Percentiles rank a stretch among this genome's conserved stretches.
phyloP scores from a whole-genome alignment of 805 yeast genomes.

The Komagataella populi region DNA sequence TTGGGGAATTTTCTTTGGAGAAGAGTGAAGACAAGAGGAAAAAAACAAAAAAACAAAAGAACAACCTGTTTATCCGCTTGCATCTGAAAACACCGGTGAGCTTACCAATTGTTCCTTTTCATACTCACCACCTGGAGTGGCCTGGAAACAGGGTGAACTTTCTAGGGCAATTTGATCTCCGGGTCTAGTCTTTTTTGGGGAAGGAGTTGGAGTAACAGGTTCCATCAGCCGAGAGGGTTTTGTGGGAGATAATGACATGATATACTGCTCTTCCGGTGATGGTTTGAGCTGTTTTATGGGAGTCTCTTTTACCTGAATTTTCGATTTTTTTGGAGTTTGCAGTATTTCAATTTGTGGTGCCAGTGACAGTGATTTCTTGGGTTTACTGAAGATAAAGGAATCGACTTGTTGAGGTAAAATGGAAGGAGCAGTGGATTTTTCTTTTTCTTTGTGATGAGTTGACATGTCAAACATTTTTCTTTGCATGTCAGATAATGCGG shows the following conservation, averaged over 20 bases:
- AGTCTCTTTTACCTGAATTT: background rate
- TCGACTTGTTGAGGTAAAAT: background rate
- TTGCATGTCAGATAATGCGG: slow-evolving; percentile 14
- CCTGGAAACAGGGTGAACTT: background rate
- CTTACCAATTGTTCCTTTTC: background rate
- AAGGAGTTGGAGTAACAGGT: background rate
- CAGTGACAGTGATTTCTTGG: background rate
- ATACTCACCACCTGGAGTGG: background rate
- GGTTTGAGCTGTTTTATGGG: background rate
- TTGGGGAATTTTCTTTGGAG: slow-evolving; percentile 67
- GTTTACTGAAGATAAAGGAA: background rate
- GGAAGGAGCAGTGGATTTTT: background rate
- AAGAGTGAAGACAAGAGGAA: slow-evolving; percentile 22
- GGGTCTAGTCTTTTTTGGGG: background rate
- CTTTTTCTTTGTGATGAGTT: slow-evolving; percentile 2
- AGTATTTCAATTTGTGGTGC: background rate
- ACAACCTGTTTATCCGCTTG: background rate
- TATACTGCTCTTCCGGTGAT: background rate
- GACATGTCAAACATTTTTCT: slow-evolving; percentile 20
- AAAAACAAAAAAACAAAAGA: background rate
- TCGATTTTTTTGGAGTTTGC: background rate
- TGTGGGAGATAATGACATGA: background rate
- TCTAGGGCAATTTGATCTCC: background rate
- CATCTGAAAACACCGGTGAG: background rate
- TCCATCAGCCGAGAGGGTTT: background rate